Conservation (phyloP, 2,329 filamentous ascomycete genomes). For the Colletotrichum chrysophilum region DNA sequence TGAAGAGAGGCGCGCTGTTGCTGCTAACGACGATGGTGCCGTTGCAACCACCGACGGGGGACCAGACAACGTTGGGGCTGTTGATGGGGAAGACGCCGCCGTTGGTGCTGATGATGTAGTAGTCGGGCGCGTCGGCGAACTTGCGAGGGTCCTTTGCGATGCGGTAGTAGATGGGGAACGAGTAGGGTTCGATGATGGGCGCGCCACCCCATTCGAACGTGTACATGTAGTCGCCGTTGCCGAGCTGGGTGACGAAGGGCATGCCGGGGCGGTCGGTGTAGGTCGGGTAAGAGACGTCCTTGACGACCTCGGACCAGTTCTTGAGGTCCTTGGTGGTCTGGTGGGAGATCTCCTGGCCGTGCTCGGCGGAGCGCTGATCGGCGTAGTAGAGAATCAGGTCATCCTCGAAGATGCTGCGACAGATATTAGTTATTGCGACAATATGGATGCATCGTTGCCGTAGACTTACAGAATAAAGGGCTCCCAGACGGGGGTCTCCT, state of each 20-base stretch:
- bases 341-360: conserved; percentile 74
- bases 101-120: conserved; percentile 36
- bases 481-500: conserved; percentile 74
- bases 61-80: conserved; percentile 51
- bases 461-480: conserved; percentile 61
- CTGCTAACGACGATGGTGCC: conserved; percentile 50
- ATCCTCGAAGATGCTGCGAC: conserved; percentile 54
- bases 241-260: conserved; percentile 66
- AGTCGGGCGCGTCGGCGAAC: conserved; percentile 36
- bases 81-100: conserved; percentile 38
- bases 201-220: conserved; percentile 66
- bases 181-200: conserved; percentile 34
- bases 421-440: neutral
- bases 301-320: conserved; percentile 59
- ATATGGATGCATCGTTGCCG: fast-evolving
- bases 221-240: conserved; percentile 65
- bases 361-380: conserved; percentile 68
- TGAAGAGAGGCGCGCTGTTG: conserved; percentile 43
- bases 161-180: conserved; percentile 52
- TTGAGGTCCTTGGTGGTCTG: conserved; percentile 64
- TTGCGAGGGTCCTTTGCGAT: conserved; percentile 41
- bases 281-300: conserved; percentile 67
- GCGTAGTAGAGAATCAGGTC: conserved; percentile 72
- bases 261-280: conserved; percentile 72
- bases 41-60: conserved; percentile 45